A percentile compares a stretch with the other conserved stretches of the same genome.
phyloP scores from a whole-genome alignment of 2,329 filamentous ascomycete genomes.

The Exophiala phaeomuriformis region DNA sequence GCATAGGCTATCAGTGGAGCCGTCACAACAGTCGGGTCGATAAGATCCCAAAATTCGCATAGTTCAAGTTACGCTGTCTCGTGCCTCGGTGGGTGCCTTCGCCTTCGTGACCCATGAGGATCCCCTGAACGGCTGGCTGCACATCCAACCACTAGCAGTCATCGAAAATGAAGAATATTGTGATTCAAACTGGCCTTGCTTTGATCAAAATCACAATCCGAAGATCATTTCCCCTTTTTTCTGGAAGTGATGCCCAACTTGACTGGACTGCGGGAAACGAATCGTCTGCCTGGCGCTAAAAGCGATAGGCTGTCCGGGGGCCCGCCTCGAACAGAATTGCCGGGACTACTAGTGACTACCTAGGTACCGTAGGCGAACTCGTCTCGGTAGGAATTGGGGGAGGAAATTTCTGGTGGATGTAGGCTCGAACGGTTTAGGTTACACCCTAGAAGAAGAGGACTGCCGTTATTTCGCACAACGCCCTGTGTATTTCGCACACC shows the following conservation, averaged over 20 bases:
- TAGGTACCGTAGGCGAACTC: neutral
- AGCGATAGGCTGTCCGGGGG: slow-evolving; percentile 1
- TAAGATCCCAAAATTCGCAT: neutral
- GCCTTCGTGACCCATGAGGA: too few species aligned
- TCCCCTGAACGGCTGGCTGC: too few species aligned
- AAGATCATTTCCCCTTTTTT: neutral
- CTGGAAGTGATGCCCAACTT: slow-evolving; percentile 5
- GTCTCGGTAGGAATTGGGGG: slow-evolving; percentile 12
- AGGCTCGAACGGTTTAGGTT: neutral
- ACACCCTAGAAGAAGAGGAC: neutral
- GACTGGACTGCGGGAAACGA: neutral
- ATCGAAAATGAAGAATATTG: too few species aligned
- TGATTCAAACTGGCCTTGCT: too few species aligned
- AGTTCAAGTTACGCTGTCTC: too few species aligned
- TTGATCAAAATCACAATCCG: neutral
- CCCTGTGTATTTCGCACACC: too few species aligned
- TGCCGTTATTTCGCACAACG: too few species aligned
- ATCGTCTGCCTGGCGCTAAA: slow-evolving; percentile 3
- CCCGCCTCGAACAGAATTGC: neutral
- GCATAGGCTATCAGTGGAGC: too few species aligned
- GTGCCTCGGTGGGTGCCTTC: too few species aligned
- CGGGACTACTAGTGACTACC: neutral
- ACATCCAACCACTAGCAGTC: too few species aligned
- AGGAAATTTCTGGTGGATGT: slow-evolving; percentile 5
- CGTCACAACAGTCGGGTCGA: too few species aligned